These are phyloP conservation scores for Mucor plumbeus DNA, from an alignment of 371 early-diverging fungal genomes.

Conservation along the genomic window DNA sequence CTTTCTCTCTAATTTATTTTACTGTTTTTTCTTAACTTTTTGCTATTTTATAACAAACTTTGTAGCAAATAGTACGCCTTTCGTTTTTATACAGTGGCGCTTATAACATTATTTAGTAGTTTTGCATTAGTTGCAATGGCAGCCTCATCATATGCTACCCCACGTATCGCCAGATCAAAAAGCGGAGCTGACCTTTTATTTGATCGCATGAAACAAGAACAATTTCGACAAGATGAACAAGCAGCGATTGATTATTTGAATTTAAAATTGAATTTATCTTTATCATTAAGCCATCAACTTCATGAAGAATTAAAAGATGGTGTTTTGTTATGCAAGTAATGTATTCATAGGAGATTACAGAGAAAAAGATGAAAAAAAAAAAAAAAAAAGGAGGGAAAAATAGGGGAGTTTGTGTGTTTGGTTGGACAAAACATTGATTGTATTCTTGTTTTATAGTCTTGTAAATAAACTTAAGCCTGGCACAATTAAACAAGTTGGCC, in stretches of 20 bases:
- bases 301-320: constrained; percentile 56
- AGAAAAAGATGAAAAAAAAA: neutral
- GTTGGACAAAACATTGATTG: neutral
- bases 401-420: neutral
- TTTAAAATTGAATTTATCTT: constrained; percentile 18
- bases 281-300: constrained; percentile 46
- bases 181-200: constrained; percentile 39
- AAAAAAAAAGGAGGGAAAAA: constrained; percentile 3
- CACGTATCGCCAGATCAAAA: constrained; percentile 41
- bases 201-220: constrained; percentile 41
- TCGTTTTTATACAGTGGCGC: constrained; percentile 1
- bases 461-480: constrained; percentile 53
- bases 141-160: constrained; percentile 30
- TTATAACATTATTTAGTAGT: constrained; percentile 15
- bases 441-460: constrained; percentile 31
- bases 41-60: constrained; percentile 3
- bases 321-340: constrained; percentile 53
- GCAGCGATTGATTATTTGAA: constrained; percentile 45
- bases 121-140: constrained; percentile 15
- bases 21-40: constrained; percentile 4
- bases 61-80: neutral
- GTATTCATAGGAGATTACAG: constrained; percentile 7
- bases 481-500: constrained; percentile 52
- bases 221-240: constrained; percentile 38
- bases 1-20: constrained; percentile 7